phyloP scores from a whole-genome alignment of 1,284 basidiomycete genomes.

The Ceratobasidium papillatum region DNA sequence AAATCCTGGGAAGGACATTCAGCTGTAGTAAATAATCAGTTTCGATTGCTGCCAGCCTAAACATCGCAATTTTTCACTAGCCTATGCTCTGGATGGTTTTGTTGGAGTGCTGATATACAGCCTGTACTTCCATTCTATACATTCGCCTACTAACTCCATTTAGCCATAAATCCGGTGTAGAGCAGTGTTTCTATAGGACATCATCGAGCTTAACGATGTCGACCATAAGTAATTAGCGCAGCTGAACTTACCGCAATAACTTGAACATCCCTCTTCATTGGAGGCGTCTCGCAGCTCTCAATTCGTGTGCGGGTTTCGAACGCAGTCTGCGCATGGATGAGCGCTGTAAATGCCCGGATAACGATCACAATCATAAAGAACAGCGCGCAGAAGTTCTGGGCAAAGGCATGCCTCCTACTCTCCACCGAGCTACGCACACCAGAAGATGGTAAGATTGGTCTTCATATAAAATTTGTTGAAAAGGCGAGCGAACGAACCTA shows the following conservation, averaged over 20 bases:
- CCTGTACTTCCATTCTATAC: background rate
- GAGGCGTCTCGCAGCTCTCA: background rate
- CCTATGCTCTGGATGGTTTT: background rate
- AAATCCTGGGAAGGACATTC: background rate
- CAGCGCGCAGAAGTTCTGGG: slow-evolving; percentile 11
- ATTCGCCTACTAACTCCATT: too few relatives aligned
- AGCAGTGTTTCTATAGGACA: too few relatives aligned
- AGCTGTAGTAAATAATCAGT: background rate
- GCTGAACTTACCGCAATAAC: slow-evolving; percentile 13
- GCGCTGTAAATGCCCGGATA: background rate
- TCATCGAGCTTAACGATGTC: too few relatives aligned
- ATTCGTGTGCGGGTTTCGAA: background rate
- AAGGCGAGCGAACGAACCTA: background rate
- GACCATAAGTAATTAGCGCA: too few relatives aligned
- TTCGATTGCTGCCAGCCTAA: too few relatives aligned
- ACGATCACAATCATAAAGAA: background rate
- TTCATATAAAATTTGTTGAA: too few relatives aligned
- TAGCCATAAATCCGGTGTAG: background rate
- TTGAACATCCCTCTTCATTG: background rate
- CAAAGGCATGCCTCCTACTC: background rate
- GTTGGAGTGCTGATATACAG: background rate
- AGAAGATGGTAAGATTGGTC: background rate
- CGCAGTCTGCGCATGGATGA: background rate
- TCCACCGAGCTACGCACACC: background rate
- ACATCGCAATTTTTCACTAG: background rate